Evolutionary conservation across 768 basidiomycete genomes (phyloP).

Genomic region (Termitomyces sp.): DNA sequence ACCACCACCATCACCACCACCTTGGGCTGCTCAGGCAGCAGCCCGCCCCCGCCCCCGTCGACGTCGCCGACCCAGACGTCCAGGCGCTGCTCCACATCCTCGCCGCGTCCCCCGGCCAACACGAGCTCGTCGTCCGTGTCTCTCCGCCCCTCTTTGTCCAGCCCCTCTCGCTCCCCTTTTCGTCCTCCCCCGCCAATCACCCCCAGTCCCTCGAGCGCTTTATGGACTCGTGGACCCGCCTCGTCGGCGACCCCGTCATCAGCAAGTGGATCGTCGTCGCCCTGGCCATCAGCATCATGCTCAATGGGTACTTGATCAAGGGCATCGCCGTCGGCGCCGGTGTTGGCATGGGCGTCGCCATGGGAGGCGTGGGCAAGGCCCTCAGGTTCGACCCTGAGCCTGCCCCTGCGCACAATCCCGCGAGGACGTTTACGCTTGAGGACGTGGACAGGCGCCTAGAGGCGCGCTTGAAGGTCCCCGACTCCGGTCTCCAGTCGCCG

Average conservation of each 20-base stretch:
- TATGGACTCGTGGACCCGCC: constrained; percentile 84
- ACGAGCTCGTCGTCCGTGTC: constrained; percentile 53
- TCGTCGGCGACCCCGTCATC: constrained; percentile 92
- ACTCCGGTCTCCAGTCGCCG: no score
- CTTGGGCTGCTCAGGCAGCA: no score
- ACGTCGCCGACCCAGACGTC: constrained; percentile 60
- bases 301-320: constrained; percentile 93
- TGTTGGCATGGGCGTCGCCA: constrained; percentile 17
- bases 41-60: constrained; percentile 39
- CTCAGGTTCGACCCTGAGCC: constrained; percentile 6
- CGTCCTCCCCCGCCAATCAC: not conserved
- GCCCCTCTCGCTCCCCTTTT: constrained; percentile 25
- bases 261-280: constrained; percentile 93
- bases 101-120: constrained; percentile 13
- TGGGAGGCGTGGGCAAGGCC: constrained; percentile 21
- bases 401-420: no score
- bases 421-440: constrained; percentile 45
- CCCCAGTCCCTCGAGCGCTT: constrained; percentile 62
- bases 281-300: constrained; percentile 76
- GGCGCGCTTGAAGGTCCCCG: no score
- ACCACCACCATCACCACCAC: constrained; percentile 52
- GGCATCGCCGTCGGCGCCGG: constrained; percentile 62
- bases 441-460: constrained; percentile 17
- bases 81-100: constrained; percentile 39
- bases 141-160: constrained; percentile 54